Evolutionary conservation across 1,139 yeast genomes (phyloP).

Genomic region (Saccharomyces pastorianus): DNA sequence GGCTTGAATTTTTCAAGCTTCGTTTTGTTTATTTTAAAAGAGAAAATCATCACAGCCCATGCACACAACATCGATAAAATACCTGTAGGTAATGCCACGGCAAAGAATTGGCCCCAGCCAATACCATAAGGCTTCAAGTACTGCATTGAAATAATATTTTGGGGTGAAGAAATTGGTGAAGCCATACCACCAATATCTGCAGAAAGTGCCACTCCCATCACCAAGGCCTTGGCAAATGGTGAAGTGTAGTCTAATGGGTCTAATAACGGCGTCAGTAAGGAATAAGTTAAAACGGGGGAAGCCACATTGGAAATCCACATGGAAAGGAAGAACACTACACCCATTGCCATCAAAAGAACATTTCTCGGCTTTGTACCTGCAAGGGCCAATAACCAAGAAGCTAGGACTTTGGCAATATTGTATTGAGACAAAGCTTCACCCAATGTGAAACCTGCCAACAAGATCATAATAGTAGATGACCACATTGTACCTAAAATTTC

Average conservation of each 20-base stretch:
- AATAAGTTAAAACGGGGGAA: constrained; percentile 66
- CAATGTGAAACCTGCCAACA: constrained; percentile 64
- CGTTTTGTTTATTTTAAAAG: constrained; percentile 43
- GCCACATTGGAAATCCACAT: constrained; percentile 81
- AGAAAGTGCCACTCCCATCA: constrained; percentile 64
- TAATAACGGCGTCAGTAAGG: constrained; percentile 55
- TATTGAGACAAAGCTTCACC: constrained; percentile 69
- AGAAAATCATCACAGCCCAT: constrained; percentile 51
- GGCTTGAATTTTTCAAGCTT: constrained; percentile 44
- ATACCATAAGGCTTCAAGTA: constrained; percentile 55
- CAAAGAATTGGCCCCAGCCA: constrained; percentile 75
- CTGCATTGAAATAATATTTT: constrained; percentile 66
- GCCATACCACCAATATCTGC: constrained; percentile 75
- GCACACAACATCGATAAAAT: constrained; percentile 44
- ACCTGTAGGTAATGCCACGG: constrained; percentile 59
- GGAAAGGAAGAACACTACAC: constrained; percentile 58
- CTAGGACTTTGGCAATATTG: constrained; percentile 58
- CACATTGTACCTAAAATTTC: constrained; percentile 57
- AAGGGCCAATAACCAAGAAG: constrained; percentile 54
- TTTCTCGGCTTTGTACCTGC: constrained; percentile 64
- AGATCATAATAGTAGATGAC: constrained; percentile 63
- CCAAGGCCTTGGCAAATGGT: constrained; percentile 54
- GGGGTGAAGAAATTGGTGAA: constrained; percentile 75
- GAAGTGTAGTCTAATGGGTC: constrained; percentile 56
- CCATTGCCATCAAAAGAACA: constrained; percentile 57